Conservation (phyloP, 140 eudicot species). For the Bidens hawaiensis region DNA sequence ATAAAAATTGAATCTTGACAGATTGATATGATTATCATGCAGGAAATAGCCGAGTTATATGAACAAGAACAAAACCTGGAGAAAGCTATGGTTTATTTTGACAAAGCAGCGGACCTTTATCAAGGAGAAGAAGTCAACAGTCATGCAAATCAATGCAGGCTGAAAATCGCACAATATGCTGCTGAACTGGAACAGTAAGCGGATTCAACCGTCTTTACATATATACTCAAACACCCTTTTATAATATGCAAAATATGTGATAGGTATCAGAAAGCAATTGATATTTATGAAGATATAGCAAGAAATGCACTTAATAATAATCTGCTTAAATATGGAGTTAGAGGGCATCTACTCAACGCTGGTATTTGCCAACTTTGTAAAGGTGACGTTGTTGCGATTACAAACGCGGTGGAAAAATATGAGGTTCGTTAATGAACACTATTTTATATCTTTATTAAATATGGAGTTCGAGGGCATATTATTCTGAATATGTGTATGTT, state of each 20-base stretch:
- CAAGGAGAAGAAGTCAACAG: constrained; percentile 36
- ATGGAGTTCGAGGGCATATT: no score
- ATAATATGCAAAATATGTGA: background rate
- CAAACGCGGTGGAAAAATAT: constrained; percentile 46
- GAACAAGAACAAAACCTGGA: constrained; percentile 33
- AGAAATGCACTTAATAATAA: constrained; percentile 36
- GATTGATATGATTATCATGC: background rate
- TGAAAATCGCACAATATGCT: constrained; percentile 41
- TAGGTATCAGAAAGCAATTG: constrained; percentile 48
- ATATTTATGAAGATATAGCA: constrained; percentile 50
- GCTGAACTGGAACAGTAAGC: constrained; percentile 36
- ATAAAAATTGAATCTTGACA: background rate
- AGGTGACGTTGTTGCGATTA: constrained; percentile 42
- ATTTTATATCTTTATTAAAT: background rate
- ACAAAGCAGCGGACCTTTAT: constrained; percentile 33
- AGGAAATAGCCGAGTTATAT: constrained; percentile 40
- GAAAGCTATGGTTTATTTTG: constrained; percentile 25
- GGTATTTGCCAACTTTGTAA: constrained; percentile 47
- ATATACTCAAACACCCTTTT: background rate
- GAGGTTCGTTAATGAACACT: constrained; percentile 18
- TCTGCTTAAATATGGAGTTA: constrained; percentile 48
- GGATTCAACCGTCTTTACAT: background rate
- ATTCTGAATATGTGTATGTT: constrained; percentile 2
- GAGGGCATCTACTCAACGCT: constrained; percentile 50
- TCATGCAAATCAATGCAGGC: constrained; percentile 37